A percentile compares a stretch with the other conserved stretches of the same genome.
phyloP scores from a whole-genome alignment of 768 basidiomycete genomes.

The Phaeotremella skinneri region DNA sequence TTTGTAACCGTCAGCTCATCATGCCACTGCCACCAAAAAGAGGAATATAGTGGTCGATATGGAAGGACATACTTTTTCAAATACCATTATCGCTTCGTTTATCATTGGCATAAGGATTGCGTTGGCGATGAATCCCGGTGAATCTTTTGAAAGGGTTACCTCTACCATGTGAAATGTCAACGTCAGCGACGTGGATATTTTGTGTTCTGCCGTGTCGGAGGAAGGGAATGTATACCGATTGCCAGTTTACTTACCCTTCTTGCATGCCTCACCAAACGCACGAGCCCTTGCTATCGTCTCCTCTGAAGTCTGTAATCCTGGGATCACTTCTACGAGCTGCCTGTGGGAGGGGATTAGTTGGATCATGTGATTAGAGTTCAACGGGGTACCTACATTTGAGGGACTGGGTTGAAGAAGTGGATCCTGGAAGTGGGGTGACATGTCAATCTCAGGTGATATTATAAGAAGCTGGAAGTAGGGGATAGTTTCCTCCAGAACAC shows the following conservation, averaged over 20 bases:
- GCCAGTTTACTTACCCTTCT: conserved; percentile 63
- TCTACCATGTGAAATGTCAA: conserved; percentile 56
- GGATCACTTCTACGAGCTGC: conserved; percentile 91
- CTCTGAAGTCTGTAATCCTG: conserved; percentile 82
- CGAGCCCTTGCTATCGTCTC: conserved; percentile 73
- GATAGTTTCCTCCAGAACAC: no score
- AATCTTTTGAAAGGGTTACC: conserved; percentile 85
- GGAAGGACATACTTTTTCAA: conserved; percentile 67
- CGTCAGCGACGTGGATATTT: conserved; percentile 2
- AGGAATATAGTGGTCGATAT: neutral
- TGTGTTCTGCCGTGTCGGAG: neutral
- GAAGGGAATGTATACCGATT: neutral
- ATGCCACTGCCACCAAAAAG: neutral
- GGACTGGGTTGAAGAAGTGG: conserved; percentile 96
- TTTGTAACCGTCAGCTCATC: conserved; percentile 38
- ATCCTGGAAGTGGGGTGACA: conserved; percentile 58
- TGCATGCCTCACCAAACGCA: conserved; percentile 79
- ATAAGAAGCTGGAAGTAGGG: no score
- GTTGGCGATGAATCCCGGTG: conserved; percentile 93
- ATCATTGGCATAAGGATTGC: conserved; percentile 95
- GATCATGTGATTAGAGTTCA: neutral
- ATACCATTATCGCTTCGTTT: conserved; percentile 92
- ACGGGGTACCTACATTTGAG: conserved; percentile 68
- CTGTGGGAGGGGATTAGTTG: conserved; percentile 52
- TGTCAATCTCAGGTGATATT: neutral